Evolutionary conservation across 495 filamentous ascomycete genomes (phyloP), one percentile per base, ranked within the genome.

Genomic region (Trichocladium uniseriatum): DNA sequence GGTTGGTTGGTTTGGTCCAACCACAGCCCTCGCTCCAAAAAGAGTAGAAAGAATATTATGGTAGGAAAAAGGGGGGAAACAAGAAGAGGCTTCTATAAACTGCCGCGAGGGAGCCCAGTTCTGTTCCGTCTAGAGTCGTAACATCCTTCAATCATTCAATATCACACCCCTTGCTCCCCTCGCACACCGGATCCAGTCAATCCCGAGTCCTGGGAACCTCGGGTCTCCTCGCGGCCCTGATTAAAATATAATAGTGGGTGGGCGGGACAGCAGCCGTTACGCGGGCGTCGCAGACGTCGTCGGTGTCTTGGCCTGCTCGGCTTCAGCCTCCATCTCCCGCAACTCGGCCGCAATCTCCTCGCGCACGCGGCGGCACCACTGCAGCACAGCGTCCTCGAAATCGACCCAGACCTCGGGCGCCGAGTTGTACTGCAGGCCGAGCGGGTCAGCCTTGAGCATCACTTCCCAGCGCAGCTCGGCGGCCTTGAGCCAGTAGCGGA

Each of bases 401-500:
- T 82, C 76, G 49, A 71, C 70, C 88, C 87, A 95, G 10, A 84
- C 81, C 43, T 72, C 70, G 14, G 72, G 70, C 45, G 78, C 75
- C 42, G 73, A 76, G 45, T 70, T 75, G 52, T 89, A 79, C 6
- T 94, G 89, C 11, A 97, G 82, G 10, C 81, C 87, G 71, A 89
- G 83, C 20, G 89, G 87, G 59, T 95, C 87, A 45, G 94, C 75
- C 57, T 87, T 81, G 45, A 96, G 73, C 51, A 86, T 79, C 16
- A 87, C 78, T 68, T 97, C 94, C 87, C 90, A 98, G 20, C 92
- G 79, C 43, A 97, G 75, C 68, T 97, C 87, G 6, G 89, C 87
- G 16, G 94, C 94, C 68, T 98, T 98, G 63, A 87, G 75, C 91
- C 92, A 98, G 72, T 81, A 98, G 10, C 87, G 78, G 31, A 98